Base-by-base conservation (phyloP, 2,329 filamentous ascomycete genomes). In the Pseudogymnoascus sp. region DNA sequence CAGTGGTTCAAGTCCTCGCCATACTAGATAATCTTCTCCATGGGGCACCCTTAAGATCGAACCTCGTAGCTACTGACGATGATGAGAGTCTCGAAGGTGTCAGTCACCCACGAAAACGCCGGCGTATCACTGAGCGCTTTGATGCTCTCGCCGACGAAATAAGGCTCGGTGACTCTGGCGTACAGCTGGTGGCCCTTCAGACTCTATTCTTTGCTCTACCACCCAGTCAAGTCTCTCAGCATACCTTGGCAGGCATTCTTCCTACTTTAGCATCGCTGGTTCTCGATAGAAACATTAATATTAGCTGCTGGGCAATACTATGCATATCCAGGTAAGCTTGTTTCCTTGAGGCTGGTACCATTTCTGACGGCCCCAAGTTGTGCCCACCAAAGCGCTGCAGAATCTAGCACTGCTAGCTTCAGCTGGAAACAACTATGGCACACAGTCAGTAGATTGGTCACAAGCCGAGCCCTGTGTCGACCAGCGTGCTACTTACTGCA, bases 251-350 rank as follows among this genome's bases (percentile, higher is more conserved):
- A 4, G 78, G 80, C 0, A 73, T 88, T 3, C 71, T 95, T 2
- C 78, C 81, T 7, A 81, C 83, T 47, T 76, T 96, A 14, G 76
- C 80, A 14, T 74, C 77, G 10, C 80, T 82, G 62, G 83, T 89
- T 47, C 80, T 83, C 8, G 89, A 95, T 70, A 93, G 96, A 69
- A 86, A 88, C 68, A 76, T 77, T 12, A 74, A 76, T 7, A 78
- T 87, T 42, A 83, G 87, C 6, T 90, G 87, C 0, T 99, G 95
- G 95, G 88, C 91, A 16, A 85, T 96, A 78, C 74, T 97, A 62
- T 88, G 87, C n/a, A 85, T 91, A 71, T 81, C 90, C 66, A 90
- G 89, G 91, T 93, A 77, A 72, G 81, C 75, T 36, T 36, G 16
- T 57, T 57, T 57, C 29, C 16, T 21, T 8, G 11, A 7, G 29